phyloP scores from a whole-genome alignment of 345 rosid genomes.

The Bretschneidera sinensis region DNA sequence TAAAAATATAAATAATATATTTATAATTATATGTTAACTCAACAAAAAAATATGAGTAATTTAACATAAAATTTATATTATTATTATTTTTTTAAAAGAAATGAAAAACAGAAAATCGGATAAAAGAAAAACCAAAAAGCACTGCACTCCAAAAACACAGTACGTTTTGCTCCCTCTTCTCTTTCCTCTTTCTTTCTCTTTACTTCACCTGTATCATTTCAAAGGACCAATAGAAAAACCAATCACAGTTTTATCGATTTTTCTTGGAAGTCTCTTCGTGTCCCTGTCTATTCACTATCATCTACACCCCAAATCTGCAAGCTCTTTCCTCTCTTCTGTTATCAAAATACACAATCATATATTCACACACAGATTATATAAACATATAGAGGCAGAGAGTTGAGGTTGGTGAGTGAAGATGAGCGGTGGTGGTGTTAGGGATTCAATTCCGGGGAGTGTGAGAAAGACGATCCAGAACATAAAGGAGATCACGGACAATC shows the following conservation, averaged over 20 bases:
- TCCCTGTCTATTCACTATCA: neutral
- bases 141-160: too few species aligned
- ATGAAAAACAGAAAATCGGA: too few species aligned
- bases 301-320: neutral
- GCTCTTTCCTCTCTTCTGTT: constrained; percentile 9
- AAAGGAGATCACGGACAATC: constrained; percentile 74
- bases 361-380: neutral
- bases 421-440: constrained; percentile 76
- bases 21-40: too few species aligned
- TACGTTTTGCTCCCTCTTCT: too few species aligned
- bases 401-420: constrained; percentile 38
- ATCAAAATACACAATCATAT: too few species aligned
- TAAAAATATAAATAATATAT: too few species aligned
- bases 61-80: neutral
- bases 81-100: too few species aligned
- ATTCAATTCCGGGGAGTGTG: constrained; percentile 54
- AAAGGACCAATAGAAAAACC: neutral
- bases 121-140: constrained; percentile 25
- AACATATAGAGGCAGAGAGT: constrained; percentile 17
- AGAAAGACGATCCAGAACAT: constrained; percentile 66
- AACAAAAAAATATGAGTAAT: too few species aligned
- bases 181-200: neutral
- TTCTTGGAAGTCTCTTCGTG: constrained; percentile 1
- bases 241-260: neutral
- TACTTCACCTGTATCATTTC: neutral